These are phyloP conservation scores for Flagelloscypha sp. DNA, from an alignment of 768 basidiomycete species.

Conservation along the genomic window DNA sequence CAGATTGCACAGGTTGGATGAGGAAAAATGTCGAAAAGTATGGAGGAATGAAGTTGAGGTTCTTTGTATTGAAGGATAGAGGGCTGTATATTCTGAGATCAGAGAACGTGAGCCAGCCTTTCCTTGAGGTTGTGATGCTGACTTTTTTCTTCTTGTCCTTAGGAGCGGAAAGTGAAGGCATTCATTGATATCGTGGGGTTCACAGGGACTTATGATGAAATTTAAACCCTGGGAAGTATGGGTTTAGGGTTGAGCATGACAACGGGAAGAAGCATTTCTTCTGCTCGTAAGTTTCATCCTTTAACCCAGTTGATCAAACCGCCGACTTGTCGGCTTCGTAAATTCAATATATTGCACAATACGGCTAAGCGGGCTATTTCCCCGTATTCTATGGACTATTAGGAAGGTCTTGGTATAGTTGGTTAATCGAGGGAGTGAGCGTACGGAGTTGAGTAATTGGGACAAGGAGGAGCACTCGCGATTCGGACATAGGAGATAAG, in stretches of 20 bases:
- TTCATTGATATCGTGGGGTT: conserved; percentile 89
- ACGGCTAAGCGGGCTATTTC: too few species aligned
- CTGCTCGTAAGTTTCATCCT: too few species aligned
- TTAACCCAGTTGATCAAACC: too few species aligned
- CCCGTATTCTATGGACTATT: too few species aligned
- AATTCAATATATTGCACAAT: too few species aligned
- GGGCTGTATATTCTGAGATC: conserved; percentile 84
- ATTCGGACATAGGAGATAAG: too few species aligned
- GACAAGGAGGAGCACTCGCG: too few species aligned
- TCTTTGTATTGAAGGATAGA: conserved; percentile 86
- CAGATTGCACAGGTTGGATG: conserved; percentile 92
- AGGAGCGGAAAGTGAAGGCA: conserved; percentile 94
- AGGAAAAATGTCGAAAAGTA: conserved; percentile 92
- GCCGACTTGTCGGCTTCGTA: too few species aligned
- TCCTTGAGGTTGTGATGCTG: conserved; percentile 4
- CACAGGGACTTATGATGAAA: conserved; percentile 91
- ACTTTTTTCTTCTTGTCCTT: too few species aligned
- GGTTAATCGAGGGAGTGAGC: too few species aligned
- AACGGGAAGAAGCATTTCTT: conserved; percentile 85
- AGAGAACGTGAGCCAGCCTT: conserved; percentile 54
- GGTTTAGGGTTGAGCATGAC: conserved; percentile 90
- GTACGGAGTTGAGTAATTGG: too few species aligned
- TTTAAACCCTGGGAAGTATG: conserved; percentile 86
- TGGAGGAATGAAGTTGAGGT: conserved; percentile 86
- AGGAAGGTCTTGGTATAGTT: too few species aligned